These are phyloP conservation scores for Simplicillium sp. DNA, from an alignment of 2,329 filamentous ascomycete species.

Conservation along the genomic window DNA sequence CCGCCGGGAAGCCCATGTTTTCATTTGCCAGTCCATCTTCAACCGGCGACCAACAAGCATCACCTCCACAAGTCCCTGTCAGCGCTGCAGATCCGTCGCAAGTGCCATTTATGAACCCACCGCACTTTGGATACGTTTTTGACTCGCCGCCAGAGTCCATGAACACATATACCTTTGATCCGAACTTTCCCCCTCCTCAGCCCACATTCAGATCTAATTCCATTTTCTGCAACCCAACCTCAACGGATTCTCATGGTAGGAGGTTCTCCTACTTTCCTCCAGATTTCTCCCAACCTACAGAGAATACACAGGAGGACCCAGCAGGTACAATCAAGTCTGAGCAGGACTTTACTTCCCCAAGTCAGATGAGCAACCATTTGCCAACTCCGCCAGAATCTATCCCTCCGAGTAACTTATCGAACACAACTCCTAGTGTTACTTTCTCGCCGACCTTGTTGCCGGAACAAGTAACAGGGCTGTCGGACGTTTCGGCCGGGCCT, in stretches of 20 bases:
- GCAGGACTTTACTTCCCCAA: constrained; percentile 16
- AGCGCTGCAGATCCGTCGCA: constrained; percentile 20
- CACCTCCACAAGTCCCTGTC: constrained; percentile 16
- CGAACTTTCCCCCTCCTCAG: constrained; percentile 31
- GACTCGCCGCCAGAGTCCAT: constrained; percentile 45
- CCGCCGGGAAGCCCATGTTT: constrained; percentile 13
- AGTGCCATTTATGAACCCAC: constrained; percentile 33
- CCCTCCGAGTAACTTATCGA: constrained; percentile 16
- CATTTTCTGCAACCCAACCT: constrained; percentile 52
- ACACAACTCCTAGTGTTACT: constrained; percentile 18
- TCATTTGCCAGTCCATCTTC: constrained; percentile 25
- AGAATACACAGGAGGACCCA: constrained; percentile 7
- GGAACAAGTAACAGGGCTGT: constrained; percentile 23
- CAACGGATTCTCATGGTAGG: constrained; percentile 42
- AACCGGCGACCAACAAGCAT: constrained; percentile 19
- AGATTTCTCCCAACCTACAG: constrained; percentile 30
- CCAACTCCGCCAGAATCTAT: constrained; percentile 37
- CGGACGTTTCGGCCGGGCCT: constrained; percentile 11
- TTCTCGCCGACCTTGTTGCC: constrained; percentile 28
- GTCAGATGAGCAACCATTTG: constrained; percentile 22
- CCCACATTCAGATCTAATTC: constrained; percentile 57
- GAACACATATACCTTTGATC: constrained; percentile 34
- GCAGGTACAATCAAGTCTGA: constrained; percentile 8
- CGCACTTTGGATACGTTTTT: constrained; percentile 51
- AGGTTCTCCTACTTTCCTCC: constrained; percentile 57